A percentile compares a stretch with the other conserved stretches of the same genome.
These are phyloP conservation scores for Entelexis paramagnoliae DNA, from an alignment of 1,139 yeast species.

Conservation along the genomic window DNA sequence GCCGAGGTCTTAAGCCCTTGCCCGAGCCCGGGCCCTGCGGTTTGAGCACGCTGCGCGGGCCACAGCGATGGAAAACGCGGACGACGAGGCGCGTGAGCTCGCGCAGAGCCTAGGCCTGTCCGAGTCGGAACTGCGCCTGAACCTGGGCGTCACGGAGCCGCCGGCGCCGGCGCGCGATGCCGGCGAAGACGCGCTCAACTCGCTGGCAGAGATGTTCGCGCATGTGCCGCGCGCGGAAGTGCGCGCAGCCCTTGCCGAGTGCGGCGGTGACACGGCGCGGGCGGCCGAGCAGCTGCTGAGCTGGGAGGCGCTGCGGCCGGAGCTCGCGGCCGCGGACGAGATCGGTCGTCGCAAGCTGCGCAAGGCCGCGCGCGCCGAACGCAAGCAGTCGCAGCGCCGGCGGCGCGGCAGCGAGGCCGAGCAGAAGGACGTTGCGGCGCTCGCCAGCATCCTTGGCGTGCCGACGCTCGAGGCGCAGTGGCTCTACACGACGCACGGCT, in stretches of 20 bases:
- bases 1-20: no score
- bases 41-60: neutral
- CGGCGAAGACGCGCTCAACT: neutral
- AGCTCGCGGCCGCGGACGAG: neutral
- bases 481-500: neutral
- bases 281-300: constrained; percentile 17
- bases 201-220: constrained; percentile 17
- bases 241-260: neutral
- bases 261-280: constrained; percentile 3
- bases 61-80: neutral
- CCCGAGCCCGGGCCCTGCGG: neutral
- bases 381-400: neutral
- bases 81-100: neutral
- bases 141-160: neutral
- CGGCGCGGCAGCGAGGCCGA: neutral
- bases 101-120: neutral
- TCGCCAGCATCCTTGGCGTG: neutral
- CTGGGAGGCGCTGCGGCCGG: constrained; percentile 7
- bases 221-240: constrained; percentile 1
- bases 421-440: neutral
- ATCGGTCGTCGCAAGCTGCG: constrained; percentile 1
- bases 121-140: neutral
- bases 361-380: neutral
- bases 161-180: neutral
- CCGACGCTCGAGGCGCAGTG: neutral